Conservation (phyloP, 176 grass and related monocot species). For the Lolium rigidum region DNA sequence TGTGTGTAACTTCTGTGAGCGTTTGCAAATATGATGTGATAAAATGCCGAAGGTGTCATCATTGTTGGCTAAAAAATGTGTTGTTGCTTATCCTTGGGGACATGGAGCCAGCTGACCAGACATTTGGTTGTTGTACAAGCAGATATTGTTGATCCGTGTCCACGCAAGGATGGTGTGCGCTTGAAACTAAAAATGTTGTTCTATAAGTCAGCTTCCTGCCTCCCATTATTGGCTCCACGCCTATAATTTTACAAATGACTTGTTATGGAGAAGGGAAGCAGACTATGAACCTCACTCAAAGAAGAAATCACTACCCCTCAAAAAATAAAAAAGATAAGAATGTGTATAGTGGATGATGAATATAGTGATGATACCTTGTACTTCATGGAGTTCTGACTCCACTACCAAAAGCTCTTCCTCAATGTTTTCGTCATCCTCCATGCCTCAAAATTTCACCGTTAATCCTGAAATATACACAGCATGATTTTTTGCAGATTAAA, state of each 20-base stretch:
- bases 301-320: neutral
- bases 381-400: slow-evolving; percentile 74
- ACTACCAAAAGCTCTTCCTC: slow-evolving; percentile 70
- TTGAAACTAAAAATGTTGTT: slow-evolving; percentile 25
- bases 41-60: neutral
- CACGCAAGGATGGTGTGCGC: neutral
- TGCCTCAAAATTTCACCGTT: slow-evolving; percentile 22
- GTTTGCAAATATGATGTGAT: neutral
- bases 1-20: slow-evolving; percentile 7
- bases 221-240: neutral
- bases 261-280: neutral
- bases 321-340: neutral
- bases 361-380: slow-evolving; percentile 72
- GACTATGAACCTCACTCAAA: slow-evolving; percentile 7
- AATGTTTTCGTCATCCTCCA: slow-evolving; percentile 52
- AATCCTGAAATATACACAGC: neutral
- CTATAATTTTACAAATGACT: neutral
- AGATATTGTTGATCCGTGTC: neutral
- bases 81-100: neutral
- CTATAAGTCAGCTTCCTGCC: neutral
- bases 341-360: neutral
- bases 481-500: slow-evolving; percentile 1
- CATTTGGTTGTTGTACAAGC: neutral
- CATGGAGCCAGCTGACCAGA: neutral
- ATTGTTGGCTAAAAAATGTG: neutral